Base-by-base conservation (phyloP, 352 stramenopile genomes). In the Pythium oligandrum region DNA sequence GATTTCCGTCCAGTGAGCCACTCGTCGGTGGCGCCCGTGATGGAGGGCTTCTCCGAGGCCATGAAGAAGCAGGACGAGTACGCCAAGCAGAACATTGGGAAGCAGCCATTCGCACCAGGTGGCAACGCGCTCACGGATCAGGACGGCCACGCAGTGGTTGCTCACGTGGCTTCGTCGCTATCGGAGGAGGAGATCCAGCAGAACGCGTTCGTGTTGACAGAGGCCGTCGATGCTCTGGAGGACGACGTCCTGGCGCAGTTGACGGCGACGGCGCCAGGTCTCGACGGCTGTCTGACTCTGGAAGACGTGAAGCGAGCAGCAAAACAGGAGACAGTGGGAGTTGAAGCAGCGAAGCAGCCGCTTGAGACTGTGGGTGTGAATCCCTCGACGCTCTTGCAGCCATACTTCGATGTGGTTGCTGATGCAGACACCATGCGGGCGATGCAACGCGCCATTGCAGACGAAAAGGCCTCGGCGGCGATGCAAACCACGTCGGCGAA, bases 21-120 rank as follows among this genome's bases (percentile, higher is more conserved):
- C n/a, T 52, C 48, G 34, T 55, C 5, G 38, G 36, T 44, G 38
- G 35, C 48, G 42, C 61, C 66, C 36, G 63, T 70, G 9, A 54
- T 80, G 38, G 60, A 82, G 48, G 75, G 69, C 32, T 87, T 90
- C 51, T 77, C 73, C 11, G 84, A 74, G 51, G 77, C 77, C 6
- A 62, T 88, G 48, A 83, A 69, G 43, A 86, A 86, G 43, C 78
- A 90, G 64, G 73, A 90, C 67, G 78, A 90, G 55, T 91, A 94
- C 53, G 80, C 77, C 30, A 70, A 82, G 46, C 81, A 84, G 33
- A 88, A 80, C 59, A 88, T 87, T 60, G 86, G 72, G 45, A 92
- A 92, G 59, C 81, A 79, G 45, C 81, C 79, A 7, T 90, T 89
- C 48, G 68, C 66, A 1, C 81, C 79, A 7, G 82, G 81, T 33